These are phyloP conservation scores for Calonectria multiphialidica DNA, from an alignment of 2,329 filamentous ascomycete species.

Conservation along the genomic window DNA sequence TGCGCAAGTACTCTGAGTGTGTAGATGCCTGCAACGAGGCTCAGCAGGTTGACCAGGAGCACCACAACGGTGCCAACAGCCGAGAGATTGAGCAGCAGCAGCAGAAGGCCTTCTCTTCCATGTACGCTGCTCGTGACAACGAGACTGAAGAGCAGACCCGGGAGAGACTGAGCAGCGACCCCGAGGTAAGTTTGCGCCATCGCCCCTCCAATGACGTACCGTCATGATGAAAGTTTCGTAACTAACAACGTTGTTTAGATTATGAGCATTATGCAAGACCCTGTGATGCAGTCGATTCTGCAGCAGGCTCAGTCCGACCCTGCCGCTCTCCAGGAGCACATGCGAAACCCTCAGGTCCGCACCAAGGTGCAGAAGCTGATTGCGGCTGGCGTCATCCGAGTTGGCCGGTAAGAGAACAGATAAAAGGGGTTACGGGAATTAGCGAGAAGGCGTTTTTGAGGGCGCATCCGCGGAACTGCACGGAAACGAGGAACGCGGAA, in stretches of 20 bases:
- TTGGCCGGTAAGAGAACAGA: conserved; percentile 62
- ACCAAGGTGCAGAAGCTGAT: conserved; percentile 95
- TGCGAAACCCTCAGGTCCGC: conserved; percentile 89
- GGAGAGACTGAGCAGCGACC: conserved; percentile 89
- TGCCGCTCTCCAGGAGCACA: conserved; percentile 93
- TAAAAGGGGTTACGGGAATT: conserved; percentile 22
- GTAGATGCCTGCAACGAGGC: conserved; percentile 91
- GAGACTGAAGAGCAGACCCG: conserved; percentile 97
- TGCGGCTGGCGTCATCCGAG: conserved; percentile 89
- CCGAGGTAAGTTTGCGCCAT: conserved; percentile 75
- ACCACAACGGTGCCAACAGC: conserved; percentile 79
- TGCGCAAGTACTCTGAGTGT: conserved; percentile 98
- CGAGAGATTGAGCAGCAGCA: conserved; percentile 95
- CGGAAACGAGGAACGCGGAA: conserved; percentile 25
- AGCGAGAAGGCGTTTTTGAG: conserved; percentile 29
- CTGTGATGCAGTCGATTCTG: conserved; percentile 96
- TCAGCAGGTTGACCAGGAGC: conserved; percentile 77
- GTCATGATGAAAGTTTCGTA: not conserved
- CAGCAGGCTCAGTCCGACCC: conserved; percentile 97
- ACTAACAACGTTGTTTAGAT: conserved; percentile 66
- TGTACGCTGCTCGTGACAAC: conserved; percentile 91
- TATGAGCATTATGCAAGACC: conserved; percentile 91
- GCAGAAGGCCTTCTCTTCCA: conserved; percentile 90
- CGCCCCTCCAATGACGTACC: not conserved
- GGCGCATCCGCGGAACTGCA: conserved; percentile 30